Conservation (phyloP, 1,284 basidiomycete species). For the Pisolithus thermaeus region DNA sequence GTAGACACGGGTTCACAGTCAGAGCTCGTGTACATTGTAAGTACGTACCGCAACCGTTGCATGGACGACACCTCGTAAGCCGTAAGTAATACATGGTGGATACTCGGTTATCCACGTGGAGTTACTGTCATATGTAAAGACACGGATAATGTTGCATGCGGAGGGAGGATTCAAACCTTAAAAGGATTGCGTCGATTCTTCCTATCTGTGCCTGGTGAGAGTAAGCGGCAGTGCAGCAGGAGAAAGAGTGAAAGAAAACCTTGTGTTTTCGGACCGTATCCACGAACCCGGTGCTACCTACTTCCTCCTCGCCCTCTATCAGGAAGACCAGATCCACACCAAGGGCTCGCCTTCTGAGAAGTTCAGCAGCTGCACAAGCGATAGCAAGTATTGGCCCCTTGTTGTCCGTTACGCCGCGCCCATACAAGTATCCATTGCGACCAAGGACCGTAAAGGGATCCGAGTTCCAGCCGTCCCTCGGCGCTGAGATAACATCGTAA, state of each 20-base stretch:
- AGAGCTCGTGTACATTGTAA: background rate
- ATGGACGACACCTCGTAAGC: slow-evolving; percentile 88
- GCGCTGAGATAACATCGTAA: slow-evolving; percentile 88
- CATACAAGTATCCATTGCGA: slow-evolving; percentile 90
- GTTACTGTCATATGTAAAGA: slow-evolving; percentile 49
- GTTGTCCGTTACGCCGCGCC: slow-evolving; percentile 86
- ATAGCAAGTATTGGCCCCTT: slow-evolving; percentile 93
- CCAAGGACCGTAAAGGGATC: slow-evolving; percentile 83
- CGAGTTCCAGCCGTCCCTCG: slow-evolving; percentile 70
- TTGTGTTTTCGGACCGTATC: slow-evolving; percentile 73
- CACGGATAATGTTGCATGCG: background rate
- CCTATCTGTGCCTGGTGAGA: slow-evolving; percentile 65
- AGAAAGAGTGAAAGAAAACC: slow-evolving; percentile 32
- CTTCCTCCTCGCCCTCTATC: slow-evolving; percentile 96
- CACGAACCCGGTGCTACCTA: slow-evolving; percentile 81
- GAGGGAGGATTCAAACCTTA: slow-evolving; percentile 46
- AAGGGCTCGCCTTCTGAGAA: slow-evolving; percentile 69
- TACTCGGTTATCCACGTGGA: slow-evolving; percentile 97
- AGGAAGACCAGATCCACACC: slow-evolving; percentile 87
- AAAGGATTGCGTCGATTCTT: slow-evolving; percentile 78
- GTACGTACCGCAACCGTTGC: slow-evolving; percentile 62
- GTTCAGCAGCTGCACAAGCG: slow-evolving; percentile 82
- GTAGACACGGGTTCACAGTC: background rate
- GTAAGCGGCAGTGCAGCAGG: slow-evolving; percentile 3
- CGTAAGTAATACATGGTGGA: slow-evolving; percentile 94